Percentiles rank a stretch among this genome's conserved stretches.
Conservation (phyloP, 495 filamentous ascomycete species). For the Patellaria atrata region DNA sequence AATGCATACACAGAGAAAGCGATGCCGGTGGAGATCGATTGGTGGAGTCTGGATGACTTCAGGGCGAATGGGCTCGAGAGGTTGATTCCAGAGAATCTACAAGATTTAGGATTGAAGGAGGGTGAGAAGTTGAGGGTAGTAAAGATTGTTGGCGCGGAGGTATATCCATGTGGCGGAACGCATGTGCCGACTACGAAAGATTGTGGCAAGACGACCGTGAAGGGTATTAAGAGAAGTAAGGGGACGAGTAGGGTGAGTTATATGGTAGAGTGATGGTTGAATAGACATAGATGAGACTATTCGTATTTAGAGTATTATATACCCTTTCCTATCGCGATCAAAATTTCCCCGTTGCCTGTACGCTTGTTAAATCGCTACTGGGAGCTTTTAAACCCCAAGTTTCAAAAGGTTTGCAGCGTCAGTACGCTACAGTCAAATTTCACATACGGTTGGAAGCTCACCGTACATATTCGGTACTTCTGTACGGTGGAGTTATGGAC, state of each 20-base stretch:
- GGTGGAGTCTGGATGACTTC: slow-evolving; percentile 43
- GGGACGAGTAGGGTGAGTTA: slow-evolving; percentile 43
- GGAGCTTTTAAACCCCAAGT: too few relatives aligned
- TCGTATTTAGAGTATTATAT: too few relatives aligned
- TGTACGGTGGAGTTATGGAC: too few relatives aligned
- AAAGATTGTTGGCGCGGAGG: slow-evolving; percentile 42
- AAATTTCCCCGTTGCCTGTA: too few relatives aligned
- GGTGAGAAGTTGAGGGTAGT: slow-evolving; percentile 39
- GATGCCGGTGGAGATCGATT: slow-evolving; percentile 43
- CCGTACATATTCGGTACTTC: too few relatives aligned
- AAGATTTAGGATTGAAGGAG: slow-evolving; percentile 23
- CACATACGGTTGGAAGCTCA: too few relatives aligned
- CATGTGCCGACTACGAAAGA: slow-evolving; percentile 41
- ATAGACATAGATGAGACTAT: too few relatives aligned
- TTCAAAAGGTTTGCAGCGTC: too few relatives aligned
- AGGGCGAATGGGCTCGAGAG: slow-evolving; percentile 26
- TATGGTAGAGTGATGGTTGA: too few relatives aligned
- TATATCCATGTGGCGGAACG: slow-evolving; percentile 52
- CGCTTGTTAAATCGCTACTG: too few relatives aligned
- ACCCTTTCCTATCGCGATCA: too few relatives aligned
- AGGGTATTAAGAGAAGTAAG: slow-evolving; percentile 44
- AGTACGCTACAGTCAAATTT: too few relatives aligned
- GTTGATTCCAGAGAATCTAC: slow-evolving; percentile 34
- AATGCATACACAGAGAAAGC: slow-evolving; percentile 36
- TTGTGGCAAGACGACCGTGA: slow-evolving; percentile 41